A percentile compares a stretch with the other conserved stretches of the same genome.
phyloP scores from a whole-genome alignment of 179 eudicot species.

The Gypsophila paniculata region DNA sequence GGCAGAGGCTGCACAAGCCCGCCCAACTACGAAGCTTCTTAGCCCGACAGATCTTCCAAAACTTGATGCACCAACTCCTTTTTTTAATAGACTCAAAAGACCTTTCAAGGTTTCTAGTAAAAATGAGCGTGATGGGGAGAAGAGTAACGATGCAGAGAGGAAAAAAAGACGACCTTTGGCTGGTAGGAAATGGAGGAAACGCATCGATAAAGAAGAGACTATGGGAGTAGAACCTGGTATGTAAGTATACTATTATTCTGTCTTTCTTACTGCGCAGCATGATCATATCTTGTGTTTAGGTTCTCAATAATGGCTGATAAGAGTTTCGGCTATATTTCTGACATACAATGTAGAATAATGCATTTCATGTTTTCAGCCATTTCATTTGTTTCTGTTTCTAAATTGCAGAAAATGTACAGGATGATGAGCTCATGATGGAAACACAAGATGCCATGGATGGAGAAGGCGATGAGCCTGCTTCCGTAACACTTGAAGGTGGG shows the following conservation, averaged over 20 bases:
- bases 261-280: background rate
- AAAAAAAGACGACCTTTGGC: slow-evolving; percentile 82
- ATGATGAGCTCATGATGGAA: slow-evolving; percentile 37
- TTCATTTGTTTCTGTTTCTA: background rate
- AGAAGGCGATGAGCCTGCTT: slow-evolving; percentile 40
- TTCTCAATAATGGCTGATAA: background rate
- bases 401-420: slow-evolving; percentile 37
- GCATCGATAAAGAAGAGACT: slow-evolving; percentile 49
- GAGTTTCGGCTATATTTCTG: background rate
- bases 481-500: slow-evolving; percentile 85
- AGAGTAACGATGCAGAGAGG: slow-evolving; percentile 38
- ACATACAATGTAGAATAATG: background rate
- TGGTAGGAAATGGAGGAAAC: slow-evolving; percentile 71
- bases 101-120: slow-evolving; percentile 52
- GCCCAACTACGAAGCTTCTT: slow-evolving; percentile 82
- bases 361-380: background rate
- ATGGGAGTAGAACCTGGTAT: slow-evolving; percentile 45
- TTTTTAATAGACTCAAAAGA: slow-evolving; percentile 59
- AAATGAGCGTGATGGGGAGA: slow-evolving; percentile 39
- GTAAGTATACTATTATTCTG: slow-evolving; percentile 24
- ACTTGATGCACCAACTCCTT: slow-evolving; percentile 67
- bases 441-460: slow-evolving; percentile 42
- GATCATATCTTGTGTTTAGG: background rate
- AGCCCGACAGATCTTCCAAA: slow-evolving; percentile 58
- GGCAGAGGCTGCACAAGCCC: slow-evolving; percentile 75